Evolutionary conservation across 768 basidiomycete genomes (phyloP), one percentile per base, ranked within the genome.

Genomic region (Serendipita sp.): DNA sequence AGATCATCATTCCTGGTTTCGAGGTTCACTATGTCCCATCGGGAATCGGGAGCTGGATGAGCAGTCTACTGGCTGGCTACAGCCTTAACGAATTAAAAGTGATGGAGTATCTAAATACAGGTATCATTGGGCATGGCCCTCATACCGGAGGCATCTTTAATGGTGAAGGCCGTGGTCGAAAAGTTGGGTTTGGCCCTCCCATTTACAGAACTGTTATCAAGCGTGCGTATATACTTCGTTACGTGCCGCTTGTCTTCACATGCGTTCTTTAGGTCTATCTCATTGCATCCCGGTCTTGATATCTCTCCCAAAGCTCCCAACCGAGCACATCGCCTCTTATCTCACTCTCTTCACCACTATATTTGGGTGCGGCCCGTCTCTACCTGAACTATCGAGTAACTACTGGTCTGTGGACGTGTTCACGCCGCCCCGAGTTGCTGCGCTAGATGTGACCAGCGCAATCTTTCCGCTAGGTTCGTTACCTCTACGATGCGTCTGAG

Each of bases 91-190:
- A 68, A 16, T 51, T 61, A 2, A 85, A 85, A 66, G 82, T 82
- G 53, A 73, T 81, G 28, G 81, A 87, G 62, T 78, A 79, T 0
- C 72, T 75, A 1, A 76, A 84, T 67, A 67, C 75, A 17, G 71
- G 79, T n/a, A 86, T 90, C 80, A 72, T 78, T 11, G 77, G 76
- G 62, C 76, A 77, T 51, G 72, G 88, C n/a, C 71, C 76, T 20
- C 79, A 78, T 5, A 81, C 82, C 45, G 80, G 76, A 20, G 83
- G 82, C 2, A 70, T 90, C 30, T 82, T 90, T 71, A 72, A 72
- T 90, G 60, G 69, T 77, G 38, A 76, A 75, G 3, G 72, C 89
- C 30, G 74, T 89, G 67, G 53, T 34, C 53, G 31, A 24, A 34
- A 31, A 9, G 33, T 34, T n/a, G 53, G 26, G 9, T 58, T 58